A percentile compares a stretch with the other conserved stretches of the same genome.
Conservation (phyloP, 139 green algal genomes). For the Chlorella sorokiniana region DNA sequence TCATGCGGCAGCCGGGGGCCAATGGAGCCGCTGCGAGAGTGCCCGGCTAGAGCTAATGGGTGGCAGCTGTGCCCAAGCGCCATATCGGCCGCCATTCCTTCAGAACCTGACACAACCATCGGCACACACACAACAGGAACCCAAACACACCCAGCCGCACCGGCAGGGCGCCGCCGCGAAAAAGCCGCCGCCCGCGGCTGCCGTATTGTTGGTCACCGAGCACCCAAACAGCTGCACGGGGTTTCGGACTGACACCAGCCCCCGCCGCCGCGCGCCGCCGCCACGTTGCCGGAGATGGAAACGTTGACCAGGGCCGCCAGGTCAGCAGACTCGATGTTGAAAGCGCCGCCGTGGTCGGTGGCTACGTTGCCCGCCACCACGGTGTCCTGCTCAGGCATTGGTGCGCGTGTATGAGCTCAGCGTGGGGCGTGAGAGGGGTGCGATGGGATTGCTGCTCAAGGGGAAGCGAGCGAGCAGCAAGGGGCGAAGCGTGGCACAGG, state of each 20-base stretch:
- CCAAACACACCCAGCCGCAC: neutral
- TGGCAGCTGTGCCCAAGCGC: too few species aligned
- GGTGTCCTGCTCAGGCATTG: conserved; percentile 20
- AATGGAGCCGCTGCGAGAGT: too few species aligned
- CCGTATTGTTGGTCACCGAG: conserved; percentile 21
- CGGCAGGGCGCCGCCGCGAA: conserved; percentile 19
- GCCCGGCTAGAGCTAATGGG: too few species aligned
- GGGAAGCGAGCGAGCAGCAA: neutral
- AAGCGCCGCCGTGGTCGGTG: conserved; percentile 11
- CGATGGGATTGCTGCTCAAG: too few species aligned
- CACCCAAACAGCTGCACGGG: neutral
- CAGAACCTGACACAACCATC: too few species aligned
- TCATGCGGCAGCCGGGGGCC: too few species aligned
- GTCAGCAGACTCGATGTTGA: conserved; percentile 29
- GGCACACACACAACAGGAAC: neutral
- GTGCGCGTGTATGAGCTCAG: too few species aligned
- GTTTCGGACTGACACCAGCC: conserved; percentile 13
- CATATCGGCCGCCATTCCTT: too few species aligned
- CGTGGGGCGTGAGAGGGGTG: too few species aligned
- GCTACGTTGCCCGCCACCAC: conserved; percentile 13
- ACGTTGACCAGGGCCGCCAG: conserved; percentile 9
- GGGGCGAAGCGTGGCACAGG: too few species aligned
- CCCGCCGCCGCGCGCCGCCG: neutral
- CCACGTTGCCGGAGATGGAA: conserved; percentile 19
- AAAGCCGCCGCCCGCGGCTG: conserved; percentile 14